Base-by-base conservation (phyloP, 1,284 basidiomycete species). In the Leucoagaricus sp. region DNA sequence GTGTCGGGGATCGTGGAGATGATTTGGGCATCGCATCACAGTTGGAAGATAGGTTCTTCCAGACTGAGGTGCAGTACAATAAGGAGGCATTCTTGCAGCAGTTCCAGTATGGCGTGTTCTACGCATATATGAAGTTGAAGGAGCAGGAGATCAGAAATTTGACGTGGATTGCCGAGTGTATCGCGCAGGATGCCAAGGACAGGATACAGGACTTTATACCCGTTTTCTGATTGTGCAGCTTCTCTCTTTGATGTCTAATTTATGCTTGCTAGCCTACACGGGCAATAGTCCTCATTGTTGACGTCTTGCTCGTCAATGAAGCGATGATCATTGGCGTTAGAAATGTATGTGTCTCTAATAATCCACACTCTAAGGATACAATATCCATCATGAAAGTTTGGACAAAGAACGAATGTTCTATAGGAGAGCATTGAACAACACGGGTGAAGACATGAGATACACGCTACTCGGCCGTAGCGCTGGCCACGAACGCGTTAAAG, bases 71-170 rank as follows among this genome's bases (percentile, higher is more conserved):
- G 12, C 86, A 93, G 64, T 75, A 96, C 61, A 98, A 98, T 81
- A 96, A 96, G 77, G 84, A 88, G 65, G 86, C 92, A 34, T 98
- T 97, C 80, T 72, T 98, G 68, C 95, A 96, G 74, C 95, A 97
- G 76, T 96, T 96, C 80, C 93, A 96, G 72, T 89, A 90, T 66
- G 91, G 89, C 33, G 86, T 96, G 36, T 98, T 98, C 72, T 98
- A 96, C 71, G 89, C 87, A 67, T 96, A 95, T 68, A 81, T 96
- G 74, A 98, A 97, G 78, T 80, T 99, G 71, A 99, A 99, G 82
- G 97, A 99, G 78, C 97, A 99, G 79, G 97, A 99, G 79, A 96
- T 99, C 62, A 79, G 97, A 64, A 98, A 94, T 69, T 73, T 99
- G 67, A 96, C 94, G 31, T 98, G 96, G 96, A 96, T 98, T 72